Evolutionary conservation across 179 eudicot species (phyloP).

Genomic region (Corrigiola litoralis): DNA sequence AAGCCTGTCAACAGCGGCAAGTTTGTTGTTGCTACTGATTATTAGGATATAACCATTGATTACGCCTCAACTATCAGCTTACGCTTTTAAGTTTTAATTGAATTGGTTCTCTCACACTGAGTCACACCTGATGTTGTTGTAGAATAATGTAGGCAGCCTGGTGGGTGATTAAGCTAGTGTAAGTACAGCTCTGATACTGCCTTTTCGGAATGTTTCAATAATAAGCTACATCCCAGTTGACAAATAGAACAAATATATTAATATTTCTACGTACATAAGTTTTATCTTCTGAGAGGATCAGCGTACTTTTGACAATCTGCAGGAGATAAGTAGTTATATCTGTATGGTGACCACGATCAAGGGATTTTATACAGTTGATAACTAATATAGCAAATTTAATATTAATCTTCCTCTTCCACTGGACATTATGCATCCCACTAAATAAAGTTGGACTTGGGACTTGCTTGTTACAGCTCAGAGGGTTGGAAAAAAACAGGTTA

Average conservation of each 20-base stretch:
- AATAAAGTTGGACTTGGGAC: not conserved
- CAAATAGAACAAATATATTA: no score
- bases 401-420: not conserved
- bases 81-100: no score
- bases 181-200: not conserved
- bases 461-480: conserved; percentile 12
- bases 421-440: not conserved
- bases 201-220: not conserved
- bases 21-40: no score
- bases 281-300: not conserved
- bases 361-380: not conserved
- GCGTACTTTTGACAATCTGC: not conserved
- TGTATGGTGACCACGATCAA: conserved; percentile 6
- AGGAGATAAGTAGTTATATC: not conserved
- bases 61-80: no score
- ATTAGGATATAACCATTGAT: no score
- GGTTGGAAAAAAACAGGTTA: not conserved
- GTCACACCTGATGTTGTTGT: not conserved
- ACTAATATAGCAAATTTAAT: not conserved
- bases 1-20: no score
- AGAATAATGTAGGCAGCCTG: not conserved
- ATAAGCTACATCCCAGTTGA: not conserved
- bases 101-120: no score
- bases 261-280: not conserved
- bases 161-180: conserved; percentile 3